Evolutionary conservation across 2,329 filamentous ascomycete genomes (phyloP), one percentile per base, ranked within the genome.

Genomic region (Calonectria henricotiae): DNA sequence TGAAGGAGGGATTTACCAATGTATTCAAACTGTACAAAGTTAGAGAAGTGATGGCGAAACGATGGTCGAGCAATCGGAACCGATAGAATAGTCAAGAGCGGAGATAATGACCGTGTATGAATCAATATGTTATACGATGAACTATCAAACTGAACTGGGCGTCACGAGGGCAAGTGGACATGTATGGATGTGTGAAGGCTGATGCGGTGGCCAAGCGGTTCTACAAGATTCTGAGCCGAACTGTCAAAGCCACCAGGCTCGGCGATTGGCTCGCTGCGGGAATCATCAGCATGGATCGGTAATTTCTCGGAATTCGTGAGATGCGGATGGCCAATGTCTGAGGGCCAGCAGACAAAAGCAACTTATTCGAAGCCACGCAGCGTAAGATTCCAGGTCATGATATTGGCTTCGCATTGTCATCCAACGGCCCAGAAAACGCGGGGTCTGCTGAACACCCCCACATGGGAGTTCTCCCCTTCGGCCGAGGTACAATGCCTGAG

Each of bases 51-150:
- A 89, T 93, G 71, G 86, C 98, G 65, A 93, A 90, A 83, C 88
- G 96, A 71, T 98, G 95, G 94, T 90, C 93, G 60, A 92, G 92
- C 61, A 97, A 97, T 81, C 88, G 95, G 46, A 96, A 91, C 81
- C 83, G 86, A 67, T 84, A 77, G 63, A 35, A 58, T 35, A 39
- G 43, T 51, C 17, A 43, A 20, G 41, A 54, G n/a, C 44, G 32
- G 5, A 39, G n/a, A 32, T 15, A 35, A 43, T 58, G 47, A 43
- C 46, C 13, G 70, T 70, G 60, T 69, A 69, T 68, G 51, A 73
- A 70, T 69, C 25, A 64, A 63, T 58, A 41, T n/a, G 43, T 51
- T 55, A 27, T 35, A 27, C 41, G 5, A 60, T 63, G 61, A 68
- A 62, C 17, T n/a, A 67, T 60, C 39, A 67, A 39, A 27, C 41